Evolutionary conservation across 306 rosid genomes (phyloP), one percentile per base, ranked within the genome.

Genomic region (Casuarina glauca): DNA sequence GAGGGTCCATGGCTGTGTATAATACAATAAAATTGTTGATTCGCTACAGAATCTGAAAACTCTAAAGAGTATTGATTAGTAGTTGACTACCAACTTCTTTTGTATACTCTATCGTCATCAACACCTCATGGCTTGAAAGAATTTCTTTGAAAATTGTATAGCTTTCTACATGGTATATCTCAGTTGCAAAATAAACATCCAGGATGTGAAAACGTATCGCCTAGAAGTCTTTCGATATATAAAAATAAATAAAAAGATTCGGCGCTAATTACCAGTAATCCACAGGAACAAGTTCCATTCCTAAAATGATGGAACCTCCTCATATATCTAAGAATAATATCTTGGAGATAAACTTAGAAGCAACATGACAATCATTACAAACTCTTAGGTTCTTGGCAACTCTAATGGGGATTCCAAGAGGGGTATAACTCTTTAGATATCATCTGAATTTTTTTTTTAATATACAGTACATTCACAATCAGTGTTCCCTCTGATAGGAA

Each of bases 261-360:
- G 50, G 49, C 64, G n/a, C 8, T 2, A 60, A 67, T 81, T 50
- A 94, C 98, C 98, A 94, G 80, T 92, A 94, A 86, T 94, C 96
- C 89, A 82, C 98, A 92, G 42, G 98, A 94, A 86, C 97, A 94
- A 76, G 79, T 77, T 57, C 97, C 98, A 69, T 90, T 85, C 77
- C 68, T 89, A 82, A 94, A 94, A 89, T 90, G 97, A 86, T 94
- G 98, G 84, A 94, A 94, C 81, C 98, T 86, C 79, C 90, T 90
- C n/a, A 91, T 93, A 84, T 94, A 97, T 85, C 98, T 92, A 46
- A 94, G 78, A 78, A 94, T 84, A 76, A 94, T 94, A 92, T 85
- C 85, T 89, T 92, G 16, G 98, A 94, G 82, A 94, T 89, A 70
- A 84, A 76, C 71, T 92, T 94, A 12, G 90, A 80, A 38, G 97